These are phyloP conservation scores for Dendrocalamus latiflorus DNA, from an alignment of 202 grass and related monocot species.

Conservation along the genomic window DNA sequence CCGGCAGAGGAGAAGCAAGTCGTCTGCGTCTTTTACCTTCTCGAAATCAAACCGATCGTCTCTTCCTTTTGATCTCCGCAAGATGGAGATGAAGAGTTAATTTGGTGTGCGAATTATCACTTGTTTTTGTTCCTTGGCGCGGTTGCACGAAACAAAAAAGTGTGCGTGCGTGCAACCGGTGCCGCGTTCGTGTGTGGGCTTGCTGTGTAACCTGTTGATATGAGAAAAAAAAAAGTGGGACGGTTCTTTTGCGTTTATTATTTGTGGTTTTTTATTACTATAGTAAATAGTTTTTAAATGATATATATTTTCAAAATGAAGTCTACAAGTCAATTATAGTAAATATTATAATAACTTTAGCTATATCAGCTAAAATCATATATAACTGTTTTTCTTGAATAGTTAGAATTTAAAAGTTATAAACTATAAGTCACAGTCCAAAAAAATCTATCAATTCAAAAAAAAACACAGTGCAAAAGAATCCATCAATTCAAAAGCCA, in stretches of 20 bases:
- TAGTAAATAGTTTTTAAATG: no score
- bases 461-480: no score
- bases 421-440: no score
- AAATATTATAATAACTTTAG: no score
- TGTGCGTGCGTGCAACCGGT: background rate
- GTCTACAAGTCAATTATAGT: fast-evolving
- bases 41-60: background rate
- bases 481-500: background rate
- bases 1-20: background rate
- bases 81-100: constrained; percentile 5
- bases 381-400: no score
- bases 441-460: no score
- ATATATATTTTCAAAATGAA: no score
- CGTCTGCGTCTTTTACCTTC: background rate
- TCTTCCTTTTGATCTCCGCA: constrained; percentile 27
- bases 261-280: no score
- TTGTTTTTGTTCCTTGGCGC: constrained; percentile 4
- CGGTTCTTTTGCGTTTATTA: background rate
- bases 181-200: background rate
- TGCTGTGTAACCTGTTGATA: constrained; percentile 29
- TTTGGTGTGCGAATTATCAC: constrained; percentile 7
- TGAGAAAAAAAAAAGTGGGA: constrained; percentile 25
- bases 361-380: no score
- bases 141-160: background rate
- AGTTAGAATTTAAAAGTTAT: no score